Evolutionary conservation across 2,329 filamentous ascomycete species (phyloP), one percentile per base, ranked within the genome.

Genomic region (Talaromyces sp.): DNA sequence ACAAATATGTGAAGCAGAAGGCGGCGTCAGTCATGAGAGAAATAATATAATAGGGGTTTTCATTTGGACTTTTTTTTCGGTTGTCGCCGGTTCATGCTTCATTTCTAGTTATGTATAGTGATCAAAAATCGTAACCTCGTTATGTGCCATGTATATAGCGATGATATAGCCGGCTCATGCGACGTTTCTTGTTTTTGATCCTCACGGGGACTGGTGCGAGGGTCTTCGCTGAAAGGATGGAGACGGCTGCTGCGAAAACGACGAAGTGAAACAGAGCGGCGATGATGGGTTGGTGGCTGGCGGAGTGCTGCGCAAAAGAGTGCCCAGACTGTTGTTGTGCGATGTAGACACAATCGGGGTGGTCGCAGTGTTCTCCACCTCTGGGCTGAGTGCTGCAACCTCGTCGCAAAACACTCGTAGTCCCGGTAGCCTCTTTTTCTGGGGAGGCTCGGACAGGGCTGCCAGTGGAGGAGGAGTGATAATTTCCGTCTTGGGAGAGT

Each of bases 331-430:
- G 66, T 69, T n/a, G 67, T 66, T n/a, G 67, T 66, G 61, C 68
- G 70, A 54, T 65, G 68, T 54, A 63, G 66, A 43, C 67, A 57
- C 32, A 60, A 48, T 24, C 9, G 43, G 43, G 71, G 70, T 26
- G 66, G 43, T 57, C 9, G 48, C 58, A 19, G 66, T 65, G 17
- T 64, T 27, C 11, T 51, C 56, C 7, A 65, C 63, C 21, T 73
- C 69, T 6, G 69, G 66, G 46, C 63, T 54, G 41, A 58, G 61
- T 26, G 69, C 65, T 9, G 63, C 68, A 55, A 74, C 70, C 59
- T 71, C 71, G 56, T 74, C 70, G 48, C 72, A 75, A 57, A 75
- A 66, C 2, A 71, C 73, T 6, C 71, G 69, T 31, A 75, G 58
- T 2, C 73, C 73, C 3, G 73, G 74, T 2, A 75, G 65, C 59